A percentile compares a stretch with the other conserved stretches of the same genome.
These are phyloP conservation scores for Kodamaea arcana DNA, from an alignment of 1,139 yeast species.

Conservation along the genomic window DNA sequence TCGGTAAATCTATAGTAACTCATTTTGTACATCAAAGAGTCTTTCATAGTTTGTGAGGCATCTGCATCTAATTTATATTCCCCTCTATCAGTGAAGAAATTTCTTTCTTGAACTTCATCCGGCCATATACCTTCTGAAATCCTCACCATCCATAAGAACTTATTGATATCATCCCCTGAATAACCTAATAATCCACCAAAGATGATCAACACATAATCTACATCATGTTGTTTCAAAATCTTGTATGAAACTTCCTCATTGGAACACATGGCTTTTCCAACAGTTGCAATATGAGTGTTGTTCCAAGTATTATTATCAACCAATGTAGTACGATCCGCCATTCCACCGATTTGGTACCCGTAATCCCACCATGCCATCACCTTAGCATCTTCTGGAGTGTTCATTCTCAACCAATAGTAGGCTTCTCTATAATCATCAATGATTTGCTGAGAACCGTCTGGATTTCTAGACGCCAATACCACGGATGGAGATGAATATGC, in stretches of 20 bases:
- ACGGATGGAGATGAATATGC: conserved; percentile 98
- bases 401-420: conserved; percentile 98
- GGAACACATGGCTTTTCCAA: conserved; percentile 96
- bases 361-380: conserved; percentile 99
- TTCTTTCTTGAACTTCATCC: conserved; percentile 83
- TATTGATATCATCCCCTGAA: conserved; percentile 95
- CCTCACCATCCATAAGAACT: conserved; percentile 98
- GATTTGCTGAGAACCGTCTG: conserved; percentile 80
- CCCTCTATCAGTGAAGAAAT: conserved; percentile 78
- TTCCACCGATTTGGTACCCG: conserved; percentile 99
- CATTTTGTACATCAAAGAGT: conserved; percentile 93
- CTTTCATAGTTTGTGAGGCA: conserved; percentile 81
- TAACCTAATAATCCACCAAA: conserved; percentile 94
- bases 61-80: conserved; percentile 82
- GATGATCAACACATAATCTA: conserved; percentile 86
- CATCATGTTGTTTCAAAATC: conserved; percentile 86
- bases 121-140: conserved; percentile 99
- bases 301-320: conserved; percentile 99
- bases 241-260: conserved; percentile 85
- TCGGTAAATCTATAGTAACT: conserved; percentile 85
- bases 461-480: conserved; percentile 76
- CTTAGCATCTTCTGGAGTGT: conserved; percentile 92
- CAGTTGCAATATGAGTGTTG: conserved; percentile 99
- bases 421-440: conserved; percentile 99
- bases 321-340: conserved; percentile 98